Base-by-base conservation (phyloP, 306 rosid species). In the Prunus davidiana region DNA sequence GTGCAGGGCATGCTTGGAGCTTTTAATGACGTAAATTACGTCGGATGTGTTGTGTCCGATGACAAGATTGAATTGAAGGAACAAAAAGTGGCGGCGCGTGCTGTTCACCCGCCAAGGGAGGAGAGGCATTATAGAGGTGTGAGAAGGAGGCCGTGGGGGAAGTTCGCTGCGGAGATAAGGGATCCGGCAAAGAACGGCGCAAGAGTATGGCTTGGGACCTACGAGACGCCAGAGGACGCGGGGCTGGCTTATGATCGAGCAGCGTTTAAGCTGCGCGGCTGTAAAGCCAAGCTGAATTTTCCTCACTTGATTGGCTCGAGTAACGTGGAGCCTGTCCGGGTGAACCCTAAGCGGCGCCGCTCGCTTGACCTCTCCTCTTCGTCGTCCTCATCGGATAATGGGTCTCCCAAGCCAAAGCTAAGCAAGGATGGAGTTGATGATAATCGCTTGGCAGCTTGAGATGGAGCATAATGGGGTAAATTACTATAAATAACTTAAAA, bases 61-160 rank as follows among this genome's bases (percentile, higher is more conserved):
- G 52, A 49, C 16, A 49, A 49, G 15, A 14, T 12, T 49, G 3
- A 49, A 49, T 11, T 38, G 43, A 38, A 38, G 43, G 43, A 38
- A 6, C 10, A 3, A 19, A 24, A 45, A 0, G 64, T 12, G 27
- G 67, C 8, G 8, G 18, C 9, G 18, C 71, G 38, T 64, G 64
- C 30, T 18, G 47, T 32, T 10, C 74, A 54, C n/a, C 67, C 49
- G 25, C 62, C 80, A 27, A 67, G 12, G 0, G 6, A 1, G 2
- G 72, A 38, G 77, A 73, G 38, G 47, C 85, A 61, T 10, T 88
- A 50, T 71, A 71, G 82, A 55, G 88, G 92, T 1, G 89, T 84
- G 72, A 82, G 92, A 64, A 82, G 89, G 14, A 84, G 89, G 81
- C 89, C 89, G 0, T 88, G 88, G 92, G 92, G 92, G 8, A 85